These are phyloP conservation scores for Phaeophleospora eucalypticola DNA, from an alignment of 2,329 filamentous ascomycete species.

Conservation along the genomic window DNA sequence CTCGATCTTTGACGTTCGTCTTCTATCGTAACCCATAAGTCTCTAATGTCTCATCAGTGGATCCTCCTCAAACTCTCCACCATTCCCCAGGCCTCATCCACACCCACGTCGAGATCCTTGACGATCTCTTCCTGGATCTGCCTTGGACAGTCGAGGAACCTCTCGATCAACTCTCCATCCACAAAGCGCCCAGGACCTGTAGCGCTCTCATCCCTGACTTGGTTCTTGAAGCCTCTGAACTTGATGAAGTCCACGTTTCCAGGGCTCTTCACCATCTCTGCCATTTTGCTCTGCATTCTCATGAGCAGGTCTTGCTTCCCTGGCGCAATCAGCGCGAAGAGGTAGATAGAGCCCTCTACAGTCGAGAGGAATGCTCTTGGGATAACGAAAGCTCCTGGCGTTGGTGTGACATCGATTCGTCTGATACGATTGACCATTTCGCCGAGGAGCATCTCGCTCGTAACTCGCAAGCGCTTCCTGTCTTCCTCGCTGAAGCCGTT, in stretches of 20 bases:
- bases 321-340: slow-evolving; percentile 75
- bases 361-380: slow-evolving; percentile 87
- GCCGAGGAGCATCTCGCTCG: slow-evolving; percentile 77
- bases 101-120: slow-evolving; percentile 49
- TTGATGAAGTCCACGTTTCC: slow-evolving; percentile 72
- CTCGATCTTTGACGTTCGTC: too few species aligned
- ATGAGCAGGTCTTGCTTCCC: slow-evolving; percentile 75
- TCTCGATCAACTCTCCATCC: slow-evolving; percentile 85
- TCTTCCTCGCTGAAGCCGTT: slow-evolving; percentile 73
- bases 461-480: slow-evolving; percentile 64
- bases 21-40: too few species aligned
- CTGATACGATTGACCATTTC: slow-evolving; percentile 92
- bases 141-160: slow-evolving; percentile 70
- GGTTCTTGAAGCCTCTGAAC: slow-evolving; percentile 78
- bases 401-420: slow-evolving; percentile 63
- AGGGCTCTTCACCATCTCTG: slow-evolving; percentile 60
- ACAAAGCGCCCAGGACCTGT: slow-evolving; percentile 82
- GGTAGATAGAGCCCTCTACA: slow-evolving; percentile 86
- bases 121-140: slow-evolving; percentile 53
- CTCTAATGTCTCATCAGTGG: too few species aligned
- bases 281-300: slow-evolving; percentile 70
- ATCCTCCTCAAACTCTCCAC: slow-evolving; percentile 54
- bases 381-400: slow-evolving; percentile 62
- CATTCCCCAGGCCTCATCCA: slow-evolving; percentile 57
- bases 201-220: slow-evolving; percentile 56